A percentile compares a stretch with the other conserved stretches of the same genome.
Conservation (phyloP, 345 rosid species). For the Limnanthes douglasii region DNA sequence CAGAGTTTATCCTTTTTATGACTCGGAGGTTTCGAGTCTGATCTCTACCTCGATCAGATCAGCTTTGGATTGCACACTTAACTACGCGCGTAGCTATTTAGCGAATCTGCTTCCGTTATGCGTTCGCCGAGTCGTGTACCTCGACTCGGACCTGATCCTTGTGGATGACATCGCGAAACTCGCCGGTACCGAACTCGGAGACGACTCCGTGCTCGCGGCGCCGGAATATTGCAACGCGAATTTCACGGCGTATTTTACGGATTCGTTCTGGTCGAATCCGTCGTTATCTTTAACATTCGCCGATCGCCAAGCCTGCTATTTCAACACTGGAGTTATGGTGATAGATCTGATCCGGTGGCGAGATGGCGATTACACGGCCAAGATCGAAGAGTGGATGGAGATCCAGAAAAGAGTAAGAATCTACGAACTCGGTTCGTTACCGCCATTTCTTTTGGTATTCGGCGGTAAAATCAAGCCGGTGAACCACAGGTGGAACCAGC, state of each 20-base stretch:
- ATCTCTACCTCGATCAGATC: slow-evolving; percentile 89
- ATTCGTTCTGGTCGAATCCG: slow-evolving; percentile 61
- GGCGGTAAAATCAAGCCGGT: slow-evolving; percentile 62
- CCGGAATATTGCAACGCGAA: slow-evolving; percentile 93
- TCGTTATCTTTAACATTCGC: slow-evolving; percentile 48
- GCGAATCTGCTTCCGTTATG: slow-evolving; percentile 60
- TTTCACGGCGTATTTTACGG: slow-evolving; percentile 71
- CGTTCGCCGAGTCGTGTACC: slow-evolving; percentile 72
- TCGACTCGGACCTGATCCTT: slow-evolving; percentile 79
- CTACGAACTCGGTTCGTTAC: slow-evolving; percentile 66
- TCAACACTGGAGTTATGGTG: slow-evolving; percentile 88
- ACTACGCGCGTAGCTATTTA: slow-evolving; percentile 85
- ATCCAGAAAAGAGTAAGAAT: slow-evolving; percentile 52
- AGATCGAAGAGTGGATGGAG: slow-evolving; percentile 92
- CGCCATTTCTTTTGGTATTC: slow-evolving; percentile 61
- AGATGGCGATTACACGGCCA: slow-evolving; percentile 42
- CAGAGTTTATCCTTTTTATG: slow-evolving; percentile 49
- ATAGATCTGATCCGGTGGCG: slow-evolving; percentile 83
- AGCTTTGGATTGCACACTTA: slow-evolving; percentile 73
- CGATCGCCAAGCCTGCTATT: slow-evolving; percentile 43
- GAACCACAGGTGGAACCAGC: slow-evolving; percentile 75
- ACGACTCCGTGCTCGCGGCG: slow-evolving; percentile 52
- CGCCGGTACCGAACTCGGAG: slow-evolving; percentile 45
- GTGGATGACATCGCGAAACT: slow-evolving; percentile 84
- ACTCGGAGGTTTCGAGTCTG: slow-evolving; percentile 40